These are phyloP conservation scores for Suillus discolor DNA, from an alignment of 768 basidiomycete genomes.

Conservation along the genomic window DNA sequence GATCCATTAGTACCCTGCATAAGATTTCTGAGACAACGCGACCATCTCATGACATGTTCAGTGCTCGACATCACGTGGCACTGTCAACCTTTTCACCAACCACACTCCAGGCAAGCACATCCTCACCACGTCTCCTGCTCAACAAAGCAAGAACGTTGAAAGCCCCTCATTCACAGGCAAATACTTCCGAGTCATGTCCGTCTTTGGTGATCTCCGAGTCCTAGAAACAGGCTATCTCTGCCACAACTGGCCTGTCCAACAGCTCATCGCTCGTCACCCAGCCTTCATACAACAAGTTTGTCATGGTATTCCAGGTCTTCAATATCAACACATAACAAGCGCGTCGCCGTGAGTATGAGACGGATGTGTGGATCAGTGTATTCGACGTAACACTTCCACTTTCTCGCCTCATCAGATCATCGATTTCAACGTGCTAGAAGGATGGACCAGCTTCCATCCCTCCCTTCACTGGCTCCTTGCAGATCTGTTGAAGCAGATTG, in stretches of 20 bases:
- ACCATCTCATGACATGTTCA: conserved; percentile 71
- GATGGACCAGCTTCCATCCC: conserved; percentile 92
- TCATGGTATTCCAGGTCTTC: conserved; percentile 83
- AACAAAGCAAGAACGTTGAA: conserved; percentile 70
- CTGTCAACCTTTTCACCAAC: conserved; percentile 91
- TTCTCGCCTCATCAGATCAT: conserved; percentile 80
- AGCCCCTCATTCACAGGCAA: conserved; percentile 90
- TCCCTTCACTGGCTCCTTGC: conserved; percentile 89
- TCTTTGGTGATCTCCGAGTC: conserved; percentile 91
- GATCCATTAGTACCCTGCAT: conserved; percentile 65
- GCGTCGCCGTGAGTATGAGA: conserved; percentile 87
- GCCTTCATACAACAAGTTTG: conserved; percentile 70
- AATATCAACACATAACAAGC: conserved; percentile 89
- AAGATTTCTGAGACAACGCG: conserved; percentile 74
- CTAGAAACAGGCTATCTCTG: conserved; percentile 78
- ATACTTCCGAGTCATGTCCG: conserved; percentile 92
- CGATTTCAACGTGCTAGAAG: conserved; percentile 76
- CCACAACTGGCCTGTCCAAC: conserved; percentile 79
- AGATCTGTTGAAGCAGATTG: conserved; percentile 67
- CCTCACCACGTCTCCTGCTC: conserved; percentile 31
- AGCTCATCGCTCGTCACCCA: conserved; percentile 69
- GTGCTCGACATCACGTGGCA: conserved; percentile 75
- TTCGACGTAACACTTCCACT: conserved; percentile 94
- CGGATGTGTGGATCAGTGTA: conserved; percentile 94
- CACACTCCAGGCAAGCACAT: conserved; percentile 79